phyloP scores from a whole-genome alignment of 495 filamentous ascomycete species.

The Tuber microsphaerosporum region DNA sequence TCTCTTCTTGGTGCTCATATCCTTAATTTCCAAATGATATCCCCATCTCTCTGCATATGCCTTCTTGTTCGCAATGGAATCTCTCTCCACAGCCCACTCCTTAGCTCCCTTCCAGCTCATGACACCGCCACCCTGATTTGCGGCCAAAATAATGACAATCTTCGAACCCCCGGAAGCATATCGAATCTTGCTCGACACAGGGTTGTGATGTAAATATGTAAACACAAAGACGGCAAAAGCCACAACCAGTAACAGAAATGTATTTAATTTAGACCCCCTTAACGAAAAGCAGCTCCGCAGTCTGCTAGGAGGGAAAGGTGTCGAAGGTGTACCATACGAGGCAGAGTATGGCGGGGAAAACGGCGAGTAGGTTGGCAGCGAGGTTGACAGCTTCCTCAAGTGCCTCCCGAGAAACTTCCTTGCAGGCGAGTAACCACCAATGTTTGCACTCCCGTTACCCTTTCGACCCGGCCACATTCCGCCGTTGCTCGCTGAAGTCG shows the following conservation, averaged over 20 bases:
- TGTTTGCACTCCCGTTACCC: conserved; percentile 16
- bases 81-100: conserved; percentile 96
- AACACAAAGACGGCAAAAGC: conserved; percentile 28
- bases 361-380: conserved; percentile 37
- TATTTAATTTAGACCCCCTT: conserved; percentile 19
- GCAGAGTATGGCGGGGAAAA: conserved; percentile 21
- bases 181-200: conserved; percentile 35
- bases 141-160: conserved; percentile 86
- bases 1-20: conserved; percentile 96
- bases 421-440: conserved; percentile 29
- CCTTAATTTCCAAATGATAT: conserved; percentile 90
- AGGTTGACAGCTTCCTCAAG: conserved; percentile 39
- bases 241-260: conserved; percentile 23
- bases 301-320: conserved; percentile 1
- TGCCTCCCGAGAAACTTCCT: conserved; percentile 40
- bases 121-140: conserved; percentile 91
- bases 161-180: conserved; percentile 76
- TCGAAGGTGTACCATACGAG: conserved; percentile 26
- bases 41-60: conserved; percentile 83
- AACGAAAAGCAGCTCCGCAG: conserved; percentile 10
- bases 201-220: conserved; percentile 36
- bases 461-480: not conserved
- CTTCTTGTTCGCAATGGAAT: conserved; percentile 90
- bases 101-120: conserved; percentile 98
- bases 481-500: not conserved